These are phyloP conservation scores for Podospora pseudopauciseta DNA, from an alignment of 495 filamentous ascomycete genomes.

Conservation along the genomic window DNA sequence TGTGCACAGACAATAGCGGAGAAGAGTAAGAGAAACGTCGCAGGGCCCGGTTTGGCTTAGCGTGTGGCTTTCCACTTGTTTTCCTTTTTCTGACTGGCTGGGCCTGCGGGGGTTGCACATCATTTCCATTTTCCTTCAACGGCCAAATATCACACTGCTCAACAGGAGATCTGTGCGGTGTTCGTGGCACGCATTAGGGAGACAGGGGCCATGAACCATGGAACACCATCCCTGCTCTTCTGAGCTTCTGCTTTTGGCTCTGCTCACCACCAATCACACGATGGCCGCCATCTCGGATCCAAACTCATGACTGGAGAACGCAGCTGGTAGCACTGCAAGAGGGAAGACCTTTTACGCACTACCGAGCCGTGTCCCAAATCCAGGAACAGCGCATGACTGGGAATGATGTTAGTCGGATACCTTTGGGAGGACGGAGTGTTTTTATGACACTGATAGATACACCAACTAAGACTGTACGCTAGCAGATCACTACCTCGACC, in stretches of 20 bases:
- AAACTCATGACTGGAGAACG: background rate
- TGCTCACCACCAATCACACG: background rate
- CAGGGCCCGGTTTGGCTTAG: background rate
- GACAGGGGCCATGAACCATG: background rate
- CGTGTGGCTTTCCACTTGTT: background rate
- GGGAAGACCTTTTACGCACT: background rate
- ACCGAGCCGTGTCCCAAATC: background rate
- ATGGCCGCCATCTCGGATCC: background rate
- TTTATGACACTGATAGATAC: background rate
- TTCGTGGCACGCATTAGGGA: background rate
- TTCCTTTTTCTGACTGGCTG: background rate
- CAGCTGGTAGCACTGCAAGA: background rate
- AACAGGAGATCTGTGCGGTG: background rate
- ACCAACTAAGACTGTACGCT: background rate
- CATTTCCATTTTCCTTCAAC: background rate
- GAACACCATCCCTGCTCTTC: background rate
- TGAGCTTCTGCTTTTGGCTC: background rate
- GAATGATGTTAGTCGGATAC: background rate
- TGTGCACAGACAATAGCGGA: slow-evolving; percentile 2
- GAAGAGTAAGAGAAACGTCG: background rate
- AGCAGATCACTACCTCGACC: background rate
- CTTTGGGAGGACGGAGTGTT: background rate
- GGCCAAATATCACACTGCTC: background rate
- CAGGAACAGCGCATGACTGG: background rate
- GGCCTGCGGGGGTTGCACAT: background rate